Percentiles rank a stretch among this genome's conserved stretches.
These are phyloP conservation scores for Candida peoriensis DNA, from an alignment of 805 yeast species.

Conservation along the genomic window DNA sequence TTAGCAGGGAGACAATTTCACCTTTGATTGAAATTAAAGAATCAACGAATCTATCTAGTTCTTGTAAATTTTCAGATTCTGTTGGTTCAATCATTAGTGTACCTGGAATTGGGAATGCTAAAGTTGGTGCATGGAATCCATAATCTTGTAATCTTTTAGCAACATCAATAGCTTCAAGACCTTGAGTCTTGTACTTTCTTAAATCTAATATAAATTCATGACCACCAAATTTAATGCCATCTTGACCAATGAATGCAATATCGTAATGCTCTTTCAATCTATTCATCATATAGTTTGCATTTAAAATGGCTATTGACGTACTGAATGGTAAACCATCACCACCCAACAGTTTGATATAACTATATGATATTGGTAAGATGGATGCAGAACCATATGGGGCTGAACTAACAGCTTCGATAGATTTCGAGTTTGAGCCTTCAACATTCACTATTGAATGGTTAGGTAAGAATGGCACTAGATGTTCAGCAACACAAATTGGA, in stretches of 20 bases:
- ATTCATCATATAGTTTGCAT: constrained; percentile 93
- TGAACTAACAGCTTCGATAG: constrained; percentile 77
- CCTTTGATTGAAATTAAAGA: constrained; percentile 76
- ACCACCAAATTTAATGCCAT: constrained; percentile 73
- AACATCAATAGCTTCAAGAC: constrained; percentile 91
- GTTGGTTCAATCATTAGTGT: constrained; percentile 98
- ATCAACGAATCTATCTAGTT: constrained; percentile 85
- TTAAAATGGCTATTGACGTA: constrained; percentile 87
- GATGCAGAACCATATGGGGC: constrained; percentile 97
- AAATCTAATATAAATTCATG: constrained; percentile 95
- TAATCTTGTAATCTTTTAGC: constrained; percentile 97
- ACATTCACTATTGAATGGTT: constrained; percentile 58
- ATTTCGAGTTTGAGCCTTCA: constrained; percentile 32
- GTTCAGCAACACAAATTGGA: constrained; percentile 88
- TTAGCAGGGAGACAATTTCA: constrained; percentile 73
- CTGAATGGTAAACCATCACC: constrained; percentile 76
- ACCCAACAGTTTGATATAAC: constrained; percentile 94
- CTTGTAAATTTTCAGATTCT: constrained; percentile 85
- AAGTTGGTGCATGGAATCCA: constrained; percentile 98
- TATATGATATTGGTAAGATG: constrained; percentile 87
- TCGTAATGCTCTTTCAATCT: constrained; percentile 66
- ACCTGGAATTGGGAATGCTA: constrained; percentile 98
- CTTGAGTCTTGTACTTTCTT: constrained; percentile 72
- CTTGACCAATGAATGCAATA: constrained; percentile 67
- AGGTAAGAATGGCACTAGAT: constrained; percentile 79